phyloP scores from a whole-genome alignment of 345 rosid genomes.

The Populus euphratica region DNA sequence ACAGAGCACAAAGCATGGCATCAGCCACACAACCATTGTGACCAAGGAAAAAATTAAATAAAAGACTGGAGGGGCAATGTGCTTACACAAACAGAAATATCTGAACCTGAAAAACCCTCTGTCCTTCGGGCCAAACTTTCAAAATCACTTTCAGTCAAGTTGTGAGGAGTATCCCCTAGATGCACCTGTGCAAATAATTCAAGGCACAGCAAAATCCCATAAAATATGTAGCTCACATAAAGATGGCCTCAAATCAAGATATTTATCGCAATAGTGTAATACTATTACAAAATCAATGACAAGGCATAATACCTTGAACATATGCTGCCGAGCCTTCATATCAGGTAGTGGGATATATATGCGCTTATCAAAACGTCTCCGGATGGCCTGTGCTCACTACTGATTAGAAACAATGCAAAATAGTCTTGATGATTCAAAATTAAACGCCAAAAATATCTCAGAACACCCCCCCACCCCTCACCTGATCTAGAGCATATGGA shows the following conservation, averaged over 20 bases:
- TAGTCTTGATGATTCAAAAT: neutral
- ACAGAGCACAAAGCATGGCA: neutral
- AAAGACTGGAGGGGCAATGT: neutral
- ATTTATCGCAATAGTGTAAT: neutral
- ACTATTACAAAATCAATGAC: neutral
- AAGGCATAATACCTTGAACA: conserved; percentile 67
- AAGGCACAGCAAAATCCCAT: conserved; percentile 7
- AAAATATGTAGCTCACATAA: neutral
- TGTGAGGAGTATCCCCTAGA: conserved; percentile 94
- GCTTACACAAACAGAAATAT: conserved; percentile 89
- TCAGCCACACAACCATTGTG: neutral
- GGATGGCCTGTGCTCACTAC: conserved; percentile 62
- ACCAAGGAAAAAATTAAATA: neutral
- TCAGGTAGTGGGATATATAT: conserved; percentile 96
- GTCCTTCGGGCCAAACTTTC: conserved; percentile 72
- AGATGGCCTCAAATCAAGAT: neutral
- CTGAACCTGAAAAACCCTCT: conserved; percentile 95
- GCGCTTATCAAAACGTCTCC: conserved; percentile 95
- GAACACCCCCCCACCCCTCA: conserved; percentile 3
- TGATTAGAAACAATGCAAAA: conserved; percentile 22
- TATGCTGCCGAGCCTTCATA: conserved; percentile 81
- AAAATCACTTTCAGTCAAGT: conserved; percentile 77
- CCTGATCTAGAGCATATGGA: conserved; percentile 95
- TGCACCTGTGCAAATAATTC: conserved; percentile 56
- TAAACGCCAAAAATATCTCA: conserved; percentile 9